phyloP scores from a whole-genome alignment of 2,329 filamentous ascomycete genomes.

The Truncatella angustata region DNA sequence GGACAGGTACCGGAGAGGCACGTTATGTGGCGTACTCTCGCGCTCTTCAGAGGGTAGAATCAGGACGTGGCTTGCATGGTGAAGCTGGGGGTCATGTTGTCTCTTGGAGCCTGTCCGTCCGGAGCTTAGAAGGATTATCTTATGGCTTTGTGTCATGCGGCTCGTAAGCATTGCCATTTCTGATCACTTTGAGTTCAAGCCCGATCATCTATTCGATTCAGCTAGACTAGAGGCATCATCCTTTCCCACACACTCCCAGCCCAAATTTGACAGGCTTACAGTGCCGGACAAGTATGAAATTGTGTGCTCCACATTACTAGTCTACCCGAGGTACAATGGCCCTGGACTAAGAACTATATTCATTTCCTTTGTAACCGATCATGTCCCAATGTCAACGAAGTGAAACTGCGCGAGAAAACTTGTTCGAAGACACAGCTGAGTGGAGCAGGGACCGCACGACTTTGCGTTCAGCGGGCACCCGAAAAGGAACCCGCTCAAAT shows the following conservation, averaged over 20 bases:
- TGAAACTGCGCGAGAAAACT: neutral
- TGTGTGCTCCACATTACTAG: neutral
- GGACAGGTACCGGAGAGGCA: neutral
- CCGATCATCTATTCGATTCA: slow-evolving; percentile 7
- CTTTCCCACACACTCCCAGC: neutral
- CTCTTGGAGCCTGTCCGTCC: too few species aligned
- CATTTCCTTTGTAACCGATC: slow-evolving; percentile 3
- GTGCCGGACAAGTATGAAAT: neutral
- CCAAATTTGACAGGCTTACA: too few species aligned
- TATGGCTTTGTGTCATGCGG: neutral
- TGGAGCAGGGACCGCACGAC: neutral
- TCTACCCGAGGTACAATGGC: neutral
- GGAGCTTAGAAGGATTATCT: neutral
- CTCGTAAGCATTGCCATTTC: slow-evolving; percentile 8
- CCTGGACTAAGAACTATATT: neutral
- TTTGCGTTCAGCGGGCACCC: slow-evolving; percentile 1
- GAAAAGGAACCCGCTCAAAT: neutral
- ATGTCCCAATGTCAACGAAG: neutral
- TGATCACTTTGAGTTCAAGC: slow-evolving; percentile 1
- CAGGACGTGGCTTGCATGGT: too few species aligned
- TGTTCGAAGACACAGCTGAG: neutral
- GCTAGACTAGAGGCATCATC: neutral
- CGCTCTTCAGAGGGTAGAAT: too few species aligned
- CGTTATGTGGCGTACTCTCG: slow-evolving; percentile 1
- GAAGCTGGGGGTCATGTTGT: too few species aligned